Conservation (phyloP, 2,329 filamentous ascomycete genomes). For the Ramularia collo-cygni region DNA sequence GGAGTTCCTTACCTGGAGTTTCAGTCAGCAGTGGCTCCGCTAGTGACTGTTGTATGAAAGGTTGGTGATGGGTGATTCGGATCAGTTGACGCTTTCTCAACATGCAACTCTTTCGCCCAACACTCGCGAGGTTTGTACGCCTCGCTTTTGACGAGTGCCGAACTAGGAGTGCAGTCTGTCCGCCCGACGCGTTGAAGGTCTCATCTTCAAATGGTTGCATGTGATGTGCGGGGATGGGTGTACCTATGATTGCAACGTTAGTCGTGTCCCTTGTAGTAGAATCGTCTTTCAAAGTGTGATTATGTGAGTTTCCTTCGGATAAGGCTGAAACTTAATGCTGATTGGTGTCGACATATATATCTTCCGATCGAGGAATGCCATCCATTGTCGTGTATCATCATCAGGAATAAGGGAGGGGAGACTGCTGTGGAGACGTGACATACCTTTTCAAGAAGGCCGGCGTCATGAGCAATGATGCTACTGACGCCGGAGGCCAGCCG, state of each 20-base stretch:
- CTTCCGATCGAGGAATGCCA: slow-evolving; percentile 65
- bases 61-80: slow-evolving; percentile 4
- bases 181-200: slow-evolving; percentile 62
- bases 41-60: background rate
- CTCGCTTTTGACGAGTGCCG: slow-evolving; percentile 40
- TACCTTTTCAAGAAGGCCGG: slow-evolving; percentile 14
- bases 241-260: slow-evolving; percentile 22
- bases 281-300: slow-evolving; percentile 14
- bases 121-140: slow-evolving; percentile 60
- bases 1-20: slow-evolving; percentile 14
- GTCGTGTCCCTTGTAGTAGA: slow-evolving; percentile 23
- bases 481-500: no score
- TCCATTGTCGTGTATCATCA: slow-evolving; percentile 55
- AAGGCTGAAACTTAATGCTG: slow-evolving; percentile 61
- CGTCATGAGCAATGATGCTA: background rate
- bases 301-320: slow-evolving; percentile 46
- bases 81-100: slow-evolving; percentile 66
- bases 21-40: slow-evolving; percentile 14
- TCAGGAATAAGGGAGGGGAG: slow-evolving; percentile 16
- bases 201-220: slow-evolving; percentile 46
- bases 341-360: slow-evolving; percentile 55
- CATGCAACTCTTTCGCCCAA: slow-evolving; percentile 50
- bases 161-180: slow-evolving; percentile 54
- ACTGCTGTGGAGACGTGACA: background rate
- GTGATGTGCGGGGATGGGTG: slow-evolving; percentile 12